These are phyloP conservation scores for Mortierella sp. DNA, from an alignment of 371 early-diverging fungal genomes.

Conservation along the genomic window DNA sequence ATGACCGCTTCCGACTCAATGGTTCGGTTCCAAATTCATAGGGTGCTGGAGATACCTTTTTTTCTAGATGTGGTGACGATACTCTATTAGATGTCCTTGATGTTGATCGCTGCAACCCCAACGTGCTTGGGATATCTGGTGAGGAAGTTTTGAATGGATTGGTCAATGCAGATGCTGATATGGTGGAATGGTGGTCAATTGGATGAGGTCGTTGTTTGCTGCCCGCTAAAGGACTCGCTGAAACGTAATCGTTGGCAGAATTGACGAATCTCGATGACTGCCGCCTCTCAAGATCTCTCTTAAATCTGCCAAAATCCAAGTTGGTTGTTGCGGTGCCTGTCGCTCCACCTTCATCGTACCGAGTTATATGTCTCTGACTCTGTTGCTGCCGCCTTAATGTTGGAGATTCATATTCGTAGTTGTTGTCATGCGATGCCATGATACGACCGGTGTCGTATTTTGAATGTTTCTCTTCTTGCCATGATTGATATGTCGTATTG, in stretches of 20 bases:
- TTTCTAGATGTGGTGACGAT: neutral
- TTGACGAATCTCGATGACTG: constrained; percentile 18
- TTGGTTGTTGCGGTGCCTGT: neutral
- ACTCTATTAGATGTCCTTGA: neutral
- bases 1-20: constrained; percentile 24
- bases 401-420: neutral
- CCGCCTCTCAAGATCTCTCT: constrained; percentile 46
- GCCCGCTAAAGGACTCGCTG: neutral
- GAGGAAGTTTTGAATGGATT: constrained; percentile 20
- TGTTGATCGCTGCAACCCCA: neutral
- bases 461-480: neutral
- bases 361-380: neutral
- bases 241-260: constrained; percentile 1
- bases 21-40: constrained; percentile 21
- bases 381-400: neutral
- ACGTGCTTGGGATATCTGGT: neutral
- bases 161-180: constrained; percentile 2
- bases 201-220: neutral
- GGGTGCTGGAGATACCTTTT: neutral
- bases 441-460: neutral
- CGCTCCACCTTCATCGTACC: neutral
- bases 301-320: constrained; percentile 52
- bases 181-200: neutral
- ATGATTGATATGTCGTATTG: neutral
- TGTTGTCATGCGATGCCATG: neutral